Evolutionary conservation across 768 basidiomycete species (phyloP).

Genomic region (Dendrothele bispora): DNA sequence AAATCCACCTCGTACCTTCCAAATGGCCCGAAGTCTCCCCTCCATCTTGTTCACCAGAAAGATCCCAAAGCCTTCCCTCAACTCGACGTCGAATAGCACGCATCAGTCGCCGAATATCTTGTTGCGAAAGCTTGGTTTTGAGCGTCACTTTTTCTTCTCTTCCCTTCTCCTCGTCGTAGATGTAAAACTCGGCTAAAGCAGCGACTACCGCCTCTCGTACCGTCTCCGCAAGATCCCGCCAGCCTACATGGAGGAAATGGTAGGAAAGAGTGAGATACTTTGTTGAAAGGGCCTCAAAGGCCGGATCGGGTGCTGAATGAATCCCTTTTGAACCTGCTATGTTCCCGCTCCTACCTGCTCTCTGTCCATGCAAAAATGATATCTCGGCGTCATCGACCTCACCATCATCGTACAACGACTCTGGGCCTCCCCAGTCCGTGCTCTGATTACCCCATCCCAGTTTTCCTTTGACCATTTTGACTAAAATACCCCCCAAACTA

Average conservation of each 20-base stretch:
- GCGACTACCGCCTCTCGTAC: constrained; percentile 76
- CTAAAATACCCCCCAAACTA: constrained; percentile 29
- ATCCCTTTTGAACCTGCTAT: neutral
- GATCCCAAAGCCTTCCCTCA: no score
- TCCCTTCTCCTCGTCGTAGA: no score
- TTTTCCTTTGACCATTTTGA: constrained; percentile 10
- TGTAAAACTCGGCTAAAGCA: constrained; percentile 85
- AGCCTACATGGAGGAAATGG: constrained; percentile 92
- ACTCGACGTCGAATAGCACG: constrained; percentile 75
- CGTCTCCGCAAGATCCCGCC: constrained; percentile 79
- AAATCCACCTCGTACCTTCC: no score
- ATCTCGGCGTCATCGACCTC: constrained; percentile 25
- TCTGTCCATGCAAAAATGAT: constrained; percentile 57
- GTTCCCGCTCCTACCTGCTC: no score
- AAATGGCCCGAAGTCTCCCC: no score
- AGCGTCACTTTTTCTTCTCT: constrained; percentile 81
- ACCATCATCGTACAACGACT: constrained; percentile 27
- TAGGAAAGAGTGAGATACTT: constrained; percentile 86
- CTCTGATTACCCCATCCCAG: constrained; percentile 22
- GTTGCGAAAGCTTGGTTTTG: constrained; percentile 68
- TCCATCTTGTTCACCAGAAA: no score
- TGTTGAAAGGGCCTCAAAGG: constrained; percentile 2
- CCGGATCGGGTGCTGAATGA: neutral
- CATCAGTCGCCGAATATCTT: constrained; percentile 69
- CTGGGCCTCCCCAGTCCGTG: constrained; percentile 20